Conservation (phyloP, 116 monocot species). For the Papilionanthe hybrid region DNA sequence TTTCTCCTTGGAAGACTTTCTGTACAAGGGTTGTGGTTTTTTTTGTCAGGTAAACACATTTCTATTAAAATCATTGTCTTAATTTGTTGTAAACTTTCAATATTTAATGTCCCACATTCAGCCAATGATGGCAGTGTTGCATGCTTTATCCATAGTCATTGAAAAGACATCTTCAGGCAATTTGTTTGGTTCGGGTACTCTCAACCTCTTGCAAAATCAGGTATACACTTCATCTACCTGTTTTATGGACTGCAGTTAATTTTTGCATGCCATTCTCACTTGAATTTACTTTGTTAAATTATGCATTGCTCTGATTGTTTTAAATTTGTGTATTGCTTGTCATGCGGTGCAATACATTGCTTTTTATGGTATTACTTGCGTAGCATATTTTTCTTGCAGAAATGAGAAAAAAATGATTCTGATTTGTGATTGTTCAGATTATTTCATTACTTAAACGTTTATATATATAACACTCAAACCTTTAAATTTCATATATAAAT, state of each 20-base stretch:
- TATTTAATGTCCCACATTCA: conserved; percentile 22
- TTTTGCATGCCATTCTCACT: too few species aligned
- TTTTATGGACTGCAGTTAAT: background rate
- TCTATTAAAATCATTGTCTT: background rate
- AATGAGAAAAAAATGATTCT: too few species aligned
- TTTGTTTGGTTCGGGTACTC: conserved; percentile 65
- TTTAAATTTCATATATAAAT: too few species aligned
- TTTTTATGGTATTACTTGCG: background rate
- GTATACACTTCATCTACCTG: conserved; percentile 23
- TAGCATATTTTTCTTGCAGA: too few species aligned
- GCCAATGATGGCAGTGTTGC: conserved; percentile 91
- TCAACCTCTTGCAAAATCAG: conserved; percentile 93
- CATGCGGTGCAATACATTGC: background rate
- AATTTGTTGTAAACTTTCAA: conserved; percentile 4
- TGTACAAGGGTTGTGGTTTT: conserved; percentile 90
- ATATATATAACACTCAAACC: too few species aligned
- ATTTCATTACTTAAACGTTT: too few species aligned
- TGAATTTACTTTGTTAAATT: background rate
- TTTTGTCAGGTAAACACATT: conserved; percentile 72
- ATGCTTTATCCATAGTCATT: conserved; percentile 72
- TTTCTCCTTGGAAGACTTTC: conserved; percentile 93
- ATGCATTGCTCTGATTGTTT: background rate
- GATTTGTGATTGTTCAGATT: too few species aligned
- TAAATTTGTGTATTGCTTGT: background rate
- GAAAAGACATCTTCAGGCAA: conserved; percentile 69